These are phyloP conservation scores for Capronia coronata DNA, from an alignment of 2,329 filamentous ascomycete species.

Conservation along the genomic window DNA sequence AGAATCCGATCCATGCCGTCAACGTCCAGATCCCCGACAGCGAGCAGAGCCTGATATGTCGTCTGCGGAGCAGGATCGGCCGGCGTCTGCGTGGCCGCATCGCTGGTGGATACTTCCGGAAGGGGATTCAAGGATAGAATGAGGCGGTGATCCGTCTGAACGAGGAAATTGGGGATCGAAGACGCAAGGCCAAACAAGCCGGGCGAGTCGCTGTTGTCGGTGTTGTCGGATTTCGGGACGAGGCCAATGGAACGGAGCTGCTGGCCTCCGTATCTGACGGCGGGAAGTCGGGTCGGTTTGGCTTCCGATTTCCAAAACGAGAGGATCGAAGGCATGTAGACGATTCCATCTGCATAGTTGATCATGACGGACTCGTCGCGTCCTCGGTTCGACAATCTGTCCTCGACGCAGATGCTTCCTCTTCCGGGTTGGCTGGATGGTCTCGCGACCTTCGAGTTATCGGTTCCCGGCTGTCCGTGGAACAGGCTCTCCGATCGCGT, in stretches of 20 bases:
- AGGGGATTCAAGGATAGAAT: slow-evolving; percentile 20
- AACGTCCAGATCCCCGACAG: slow-evolving; percentile 41
- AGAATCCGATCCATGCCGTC: slow-evolving; percentile 44
- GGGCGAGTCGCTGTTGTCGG: background rate
- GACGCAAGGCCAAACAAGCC: slow-evolving; percentile 8
- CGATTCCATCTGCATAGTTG: slow-evolving; percentile 38
- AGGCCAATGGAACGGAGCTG: slow-evolving; percentile 6
- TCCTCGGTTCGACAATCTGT: slow-evolving; percentile 30
- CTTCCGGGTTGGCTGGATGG: slow-evolving; percentile 35
- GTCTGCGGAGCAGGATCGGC: slow-evolving; percentile 1
- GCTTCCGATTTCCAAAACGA: slow-evolving; percentile 39
- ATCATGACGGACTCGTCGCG: slow-evolving; percentile 41
- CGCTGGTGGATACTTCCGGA: slow-evolving; percentile 2
- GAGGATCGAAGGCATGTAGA: slow-evolving; percentile 40
- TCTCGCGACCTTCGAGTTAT: background rate
- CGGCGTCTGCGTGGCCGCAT: slow-evolving; percentile 6
- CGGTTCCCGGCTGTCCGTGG: slow-evolving; percentile 32
- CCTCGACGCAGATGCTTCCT: slow-evolving; percentile 40
- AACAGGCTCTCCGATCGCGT: slow-evolving; percentile 40
- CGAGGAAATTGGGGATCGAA: slow-evolving; percentile 18
- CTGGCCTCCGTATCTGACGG: slow-evolving; percentile 17
- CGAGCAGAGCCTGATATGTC: slow-evolving; percentile 38
- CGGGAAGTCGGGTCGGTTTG: slow-evolving; percentile 16
- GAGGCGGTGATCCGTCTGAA: slow-evolving; percentile 20
- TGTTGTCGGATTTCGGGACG: slow-evolving; percentile 3